phyloP scores from a whole-genome alignment of 2,329 filamentous ascomycete species.

The Hypoxylon sp. region DNA sequence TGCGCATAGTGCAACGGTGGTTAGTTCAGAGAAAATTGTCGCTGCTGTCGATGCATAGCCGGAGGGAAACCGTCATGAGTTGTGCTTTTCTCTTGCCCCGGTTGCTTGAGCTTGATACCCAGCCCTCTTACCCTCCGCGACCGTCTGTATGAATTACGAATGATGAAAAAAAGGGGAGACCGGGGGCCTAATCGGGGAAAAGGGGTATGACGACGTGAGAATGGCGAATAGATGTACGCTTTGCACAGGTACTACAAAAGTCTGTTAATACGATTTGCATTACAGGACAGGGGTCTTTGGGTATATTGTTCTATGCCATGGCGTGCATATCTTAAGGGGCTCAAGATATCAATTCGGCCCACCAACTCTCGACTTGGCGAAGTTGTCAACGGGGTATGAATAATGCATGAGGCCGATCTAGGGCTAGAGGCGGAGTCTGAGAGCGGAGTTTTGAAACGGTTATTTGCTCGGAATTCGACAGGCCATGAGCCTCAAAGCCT shows the following conservation, averaged over 20 bases:
- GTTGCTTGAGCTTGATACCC: constrained; percentile 32
- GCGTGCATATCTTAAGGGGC: neutral
- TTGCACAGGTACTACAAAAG: constrained; percentile 25
- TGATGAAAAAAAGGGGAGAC: constrained; percentile 8
- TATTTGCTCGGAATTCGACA: constrained; percentile 16
- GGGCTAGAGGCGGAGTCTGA: constrained; percentile 24
- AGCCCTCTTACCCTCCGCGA: constrained; percentile 11
- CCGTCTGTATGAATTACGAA: constrained; percentile 14
- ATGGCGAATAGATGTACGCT: constrained; percentile 34
- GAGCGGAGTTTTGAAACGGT: constrained; percentile 28
- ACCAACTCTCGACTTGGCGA: constrained; percentile 6
- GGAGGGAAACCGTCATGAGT: constrained; percentile 23
- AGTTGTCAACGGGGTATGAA: constrained; percentile 8
- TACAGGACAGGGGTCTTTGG: neutral
- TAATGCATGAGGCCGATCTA: constrained; percentile 5
- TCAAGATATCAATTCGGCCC: constrained; percentile 22
- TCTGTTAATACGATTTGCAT: constrained; percentile 35
- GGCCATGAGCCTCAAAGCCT: constrained; percentile 1
- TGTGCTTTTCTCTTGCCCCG: constrained; percentile 15
- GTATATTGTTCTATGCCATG: neutral
- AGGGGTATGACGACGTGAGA: constrained; percentile 8
- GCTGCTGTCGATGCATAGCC: constrained; percentile 38
- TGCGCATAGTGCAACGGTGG: constrained; percentile 29
- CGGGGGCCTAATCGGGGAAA: constrained; percentile 17
- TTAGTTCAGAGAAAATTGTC: constrained; percentile 18